Evolutionary conservation across 306 rosid species (phyloP), one percentile per base, ranked within the genome.

Genomic region (Pterocarpus santalinus): DNA sequence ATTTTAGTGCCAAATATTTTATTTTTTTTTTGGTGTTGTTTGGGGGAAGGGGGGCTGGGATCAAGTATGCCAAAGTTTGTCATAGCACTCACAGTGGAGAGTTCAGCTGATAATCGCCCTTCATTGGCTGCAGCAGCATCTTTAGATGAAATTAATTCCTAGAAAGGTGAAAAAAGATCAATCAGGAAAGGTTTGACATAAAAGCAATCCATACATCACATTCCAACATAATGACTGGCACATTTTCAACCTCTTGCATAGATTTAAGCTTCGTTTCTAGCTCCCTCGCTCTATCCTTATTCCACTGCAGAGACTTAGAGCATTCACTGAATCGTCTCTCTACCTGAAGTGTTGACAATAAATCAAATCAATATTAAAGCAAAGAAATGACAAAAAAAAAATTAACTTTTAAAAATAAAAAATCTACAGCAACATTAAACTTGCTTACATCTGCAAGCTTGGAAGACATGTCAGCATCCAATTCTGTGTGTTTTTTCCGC

Each of bases 211-310:
- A 60, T 15, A 7, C 17, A 65, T 36, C 55, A 81, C 28, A 80
- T 51, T 39, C 70, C 53, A 77, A 49, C 73, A 46, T 51, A 35
- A 55, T 38, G 46, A 77, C 38, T 46, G 53, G 65, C 80, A 67
- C 14, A 39, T 75, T 66, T 64, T 76, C 69, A 81, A 95, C 99
- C 99, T 95, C 96, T 36, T 91, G 97, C 51, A 83, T 74, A 38
- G 96, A 87, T 15, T 85, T 78, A 78, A 90, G 83, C 87, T 92
- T 88, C 80, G 70, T 77, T 68, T 91, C 97, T 68, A 93, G 78
- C 79, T 93, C 98, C 75, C 84, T 83, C 71, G 88, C 91, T 82
- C 89, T 87, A 68, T 93, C 97, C 96, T 93, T 95, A 89, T 91
- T 90, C 97, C 96, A 88, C 55, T 87, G 89, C 65, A 91, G 90